Evolutionary conservation across 768 basidiomycete genomes (phyloP).

Genomic region (Mycena haematopus): DNA sequence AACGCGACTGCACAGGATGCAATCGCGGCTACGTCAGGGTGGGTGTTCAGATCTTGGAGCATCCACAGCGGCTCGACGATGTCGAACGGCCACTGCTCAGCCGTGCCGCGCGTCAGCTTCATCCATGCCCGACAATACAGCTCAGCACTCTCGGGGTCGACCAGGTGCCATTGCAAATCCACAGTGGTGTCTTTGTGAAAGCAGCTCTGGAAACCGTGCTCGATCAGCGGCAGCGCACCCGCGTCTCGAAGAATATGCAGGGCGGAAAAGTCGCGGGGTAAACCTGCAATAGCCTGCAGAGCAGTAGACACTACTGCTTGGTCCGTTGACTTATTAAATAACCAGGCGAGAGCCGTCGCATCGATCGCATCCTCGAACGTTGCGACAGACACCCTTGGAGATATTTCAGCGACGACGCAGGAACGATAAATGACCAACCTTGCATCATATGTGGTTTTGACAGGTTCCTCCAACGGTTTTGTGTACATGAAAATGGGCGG

Average conservation of each 20-base stretch:
- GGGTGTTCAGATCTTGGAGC: constrained; percentile 37
- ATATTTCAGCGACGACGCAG: not conserved
- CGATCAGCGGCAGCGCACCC: constrained; percentile 40
- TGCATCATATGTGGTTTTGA: constrained; percentile 20
- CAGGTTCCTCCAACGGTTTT: not conserved
- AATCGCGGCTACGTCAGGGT: constrained; percentile 42
- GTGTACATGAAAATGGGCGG: constrained; percentile 3
- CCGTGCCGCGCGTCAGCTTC: constrained; percentile 43
- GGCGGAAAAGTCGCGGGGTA: constrained; percentile 46
- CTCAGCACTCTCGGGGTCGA: constrained; percentile 41
- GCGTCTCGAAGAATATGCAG: constrained; percentile 45
- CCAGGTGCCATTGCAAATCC: constrained; percentile 44
- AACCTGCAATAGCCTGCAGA: constrained; percentile 45
- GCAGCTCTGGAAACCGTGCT: constrained; percentile 44
- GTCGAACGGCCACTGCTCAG: constrained; percentile 43
- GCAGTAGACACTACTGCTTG: constrained; percentile 39
- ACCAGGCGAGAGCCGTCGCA: constrained; percentile 45
- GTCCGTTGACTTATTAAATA: constrained; percentile 43
- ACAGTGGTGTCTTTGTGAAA: constrained; percentile 47
- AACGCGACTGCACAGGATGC: constrained; percentile 46
- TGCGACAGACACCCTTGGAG: not conserved
- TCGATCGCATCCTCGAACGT: constrained; percentile 43
- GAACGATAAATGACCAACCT: constrained; percentile 3
- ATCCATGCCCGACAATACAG: constrained; percentile 51
- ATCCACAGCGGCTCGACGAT: constrained; percentile 43